These are phyloP conservation scores for Clavulina sp. DNA, from an alignment of 768 basidiomycete species.

Conservation along the genomic window DNA sequence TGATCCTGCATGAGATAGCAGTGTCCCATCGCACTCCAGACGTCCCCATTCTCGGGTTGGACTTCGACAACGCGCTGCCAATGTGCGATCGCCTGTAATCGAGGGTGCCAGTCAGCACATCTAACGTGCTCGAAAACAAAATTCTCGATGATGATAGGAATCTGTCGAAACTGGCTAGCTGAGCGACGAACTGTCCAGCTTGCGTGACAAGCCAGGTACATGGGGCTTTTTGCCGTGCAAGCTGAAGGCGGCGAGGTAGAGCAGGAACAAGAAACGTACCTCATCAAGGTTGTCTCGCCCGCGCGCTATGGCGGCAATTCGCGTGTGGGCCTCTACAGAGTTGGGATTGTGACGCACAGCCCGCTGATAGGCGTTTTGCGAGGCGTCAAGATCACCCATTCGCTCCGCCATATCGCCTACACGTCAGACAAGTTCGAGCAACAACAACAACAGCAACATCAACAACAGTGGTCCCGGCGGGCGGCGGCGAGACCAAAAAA, in stretches of 20 bases:
- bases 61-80: conserved; percentile 83
- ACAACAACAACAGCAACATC: conserved; percentile 1
- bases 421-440: conserved; percentile 15
- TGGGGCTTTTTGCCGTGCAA: conserved; percentile 8
- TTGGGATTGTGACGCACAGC: conserved; percentile 89
- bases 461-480: not conserved
- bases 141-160: not conserved
- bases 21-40: conserved; percentile 94
- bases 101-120: not conserved
- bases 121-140: conserved; percentile 15
- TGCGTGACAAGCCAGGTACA: conserved; percentile 1
- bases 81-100: conserved; percentile 73
- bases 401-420: conserved; percentile 89
- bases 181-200: not conserved
- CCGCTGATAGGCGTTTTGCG: conserved; percentile 83
- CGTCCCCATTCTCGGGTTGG: conserved; percentile 93
- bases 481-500: conserved; percentile 3
- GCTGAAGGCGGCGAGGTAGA: conserved; percentile 4
- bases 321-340: conserved; percentile 77
- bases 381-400: conserved; percentile 85
- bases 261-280: conserved; percentile 29
- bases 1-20: conserved; percentile 99
- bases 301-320: conserved; percentile 90
- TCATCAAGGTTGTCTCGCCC: conserved; percentile 96
- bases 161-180: not conserved